Evolutionary conservation across 1,139 yeast genomes (phyloP), one percentile per base, ranked within the genome.

Genomic region (Yamadazyma dendronema): DNA sequence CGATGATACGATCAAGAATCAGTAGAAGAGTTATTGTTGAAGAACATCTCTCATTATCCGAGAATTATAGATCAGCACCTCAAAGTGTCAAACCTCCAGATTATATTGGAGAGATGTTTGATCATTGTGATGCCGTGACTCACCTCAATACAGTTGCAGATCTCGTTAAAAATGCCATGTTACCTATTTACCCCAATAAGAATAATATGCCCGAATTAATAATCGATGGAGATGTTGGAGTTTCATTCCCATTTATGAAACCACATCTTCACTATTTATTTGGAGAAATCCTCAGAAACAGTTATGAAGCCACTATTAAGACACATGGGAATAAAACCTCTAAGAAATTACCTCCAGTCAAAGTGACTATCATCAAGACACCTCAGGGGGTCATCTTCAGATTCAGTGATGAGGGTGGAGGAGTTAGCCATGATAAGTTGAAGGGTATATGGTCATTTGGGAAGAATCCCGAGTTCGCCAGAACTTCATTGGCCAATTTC

Each of bases 361-460:
- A 66, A 25, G 84, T 90, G 9, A 79, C 89, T 8, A 76, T 90
- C 14, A 70, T 86, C 2, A 75, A 82, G 47, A 77, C 87, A 22
- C 70, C 76, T 14, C 81, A 79, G 34, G 79, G 81, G 34, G 81
- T 87, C 25, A 67, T 81, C 4, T 84, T 90, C 56, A 72, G 96
- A 37, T 78, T 90, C 35, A 82, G 94, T 3, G 98, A 90, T 57
- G 83, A 78, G 48, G 97, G 96, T 5, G 97, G 97, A 15, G 98
- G 97, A 2, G 65, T 86, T 25, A 67, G 74, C 11, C 74, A 74
- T 35, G 78, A 76, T 26, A 69, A 77, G 30, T 62, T 84, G 27
- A 66, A 71, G 8, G 74, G 80, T 37, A 70, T 89, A 8, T 90
- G 96, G 96, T 84, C 95, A 0, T 90, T 90, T 63, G 85, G 86